These are phyloP conservation scores for Tritrichomonas musculus DNA, from an alignment of 208 protist species.

Conservation along the genomic window DNA sequence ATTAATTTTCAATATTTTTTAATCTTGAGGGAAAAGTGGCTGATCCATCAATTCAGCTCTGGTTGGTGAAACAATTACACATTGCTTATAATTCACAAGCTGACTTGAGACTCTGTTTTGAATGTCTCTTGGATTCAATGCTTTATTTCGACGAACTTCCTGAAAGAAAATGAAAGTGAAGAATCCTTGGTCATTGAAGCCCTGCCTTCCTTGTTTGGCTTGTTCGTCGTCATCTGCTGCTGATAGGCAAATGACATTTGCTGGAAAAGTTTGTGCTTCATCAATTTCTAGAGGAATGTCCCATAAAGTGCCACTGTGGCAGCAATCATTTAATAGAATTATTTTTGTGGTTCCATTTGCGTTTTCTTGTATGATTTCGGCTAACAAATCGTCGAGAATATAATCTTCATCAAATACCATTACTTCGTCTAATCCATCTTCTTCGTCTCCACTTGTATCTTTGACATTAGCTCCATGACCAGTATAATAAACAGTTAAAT, in stretches of 20 bases:
- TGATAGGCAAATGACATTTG: background rate
- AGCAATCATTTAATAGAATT: background rate
- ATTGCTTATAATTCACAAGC: too few relatives aligned
- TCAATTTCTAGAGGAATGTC: background rate
- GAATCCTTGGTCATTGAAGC: background rate
- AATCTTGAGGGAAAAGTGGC: too few relatives aligned
- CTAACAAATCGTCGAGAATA: background rate
- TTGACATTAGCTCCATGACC: too few relatives aligned
- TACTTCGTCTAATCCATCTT: background rate
- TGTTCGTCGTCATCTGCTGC: background rate
- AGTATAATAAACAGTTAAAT: background rate
- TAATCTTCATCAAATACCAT: background rate
- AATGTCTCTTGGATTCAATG: too few relatives aligned
- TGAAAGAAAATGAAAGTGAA: background rate
- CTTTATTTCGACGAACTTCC: too few relatives aligned
- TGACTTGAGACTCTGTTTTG: too few relatives aligned
- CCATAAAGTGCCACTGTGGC: constrained; percentile 3
- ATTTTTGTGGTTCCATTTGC: background rate
- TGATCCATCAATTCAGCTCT: too few relatives aligned
- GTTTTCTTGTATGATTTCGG: background rate
- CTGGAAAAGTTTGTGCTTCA: too few relatives aligned
- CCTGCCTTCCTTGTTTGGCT: background rate
- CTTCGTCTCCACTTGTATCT: background rate
- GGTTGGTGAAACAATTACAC: too few relatives aligned
- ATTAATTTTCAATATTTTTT: too few relatives aligned